phyloP scores from a whole-genome alignment of 2,329 filamentous ascomycete genomes.

The Talaromyces sp. region DNA sequence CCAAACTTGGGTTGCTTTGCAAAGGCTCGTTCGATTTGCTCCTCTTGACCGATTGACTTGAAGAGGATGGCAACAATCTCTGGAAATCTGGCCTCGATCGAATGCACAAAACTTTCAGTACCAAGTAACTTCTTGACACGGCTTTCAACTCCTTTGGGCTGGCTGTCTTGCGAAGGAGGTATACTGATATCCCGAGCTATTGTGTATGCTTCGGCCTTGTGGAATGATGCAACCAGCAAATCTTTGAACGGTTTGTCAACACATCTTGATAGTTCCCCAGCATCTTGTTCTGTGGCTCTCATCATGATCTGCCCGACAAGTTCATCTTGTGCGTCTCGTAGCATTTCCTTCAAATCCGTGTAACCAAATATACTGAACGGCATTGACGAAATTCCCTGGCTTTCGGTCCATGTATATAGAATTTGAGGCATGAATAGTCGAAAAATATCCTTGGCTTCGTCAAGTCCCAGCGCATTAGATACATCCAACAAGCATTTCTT shows the following conservation, averaged over 20 bases:
- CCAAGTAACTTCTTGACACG: conserved; percentile 66
- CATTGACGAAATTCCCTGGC: conserved; percentile 61
- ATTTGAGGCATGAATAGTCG: conserved; percentile 80
- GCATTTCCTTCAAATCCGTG: conserved; percentile 58
- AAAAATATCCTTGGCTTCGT: conserved; percentile 67
- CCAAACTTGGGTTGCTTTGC: conserved; percentile 53
- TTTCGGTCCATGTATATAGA: conserved; percentile 82
- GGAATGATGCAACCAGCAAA: conserved; percentile 64
- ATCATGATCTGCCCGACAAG: conserved; percentile 75
- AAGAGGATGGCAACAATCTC: conserved; percentile 73
- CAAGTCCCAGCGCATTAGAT: conserved; percentile 59
- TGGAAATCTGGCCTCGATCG: conserved; percentile 66
- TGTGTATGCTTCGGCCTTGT: conserved; percentile 75
- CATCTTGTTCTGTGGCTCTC: conserved; percentile 64
- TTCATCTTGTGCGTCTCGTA: conserved; percentile 69
- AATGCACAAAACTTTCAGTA: conserved; percentile 55
- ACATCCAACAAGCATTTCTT: conserved; percentile 64
- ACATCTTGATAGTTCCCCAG: conserved; percentile 54
- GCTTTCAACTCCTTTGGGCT: conserved; percentile 55
- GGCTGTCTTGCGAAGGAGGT: conserved; percentile 36
- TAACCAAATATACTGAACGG: conserved; percentile 87
- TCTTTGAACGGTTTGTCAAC: conserved; percentile 52
- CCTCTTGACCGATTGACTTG: conserved; percentile 71
- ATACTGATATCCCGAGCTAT: conserved; percentile 67
- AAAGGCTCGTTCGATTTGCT: conserved; percentile 64